These are phyloP conservation scores for Didymosphaeria variabile DNA, from an alignment of 2,329 filamentous ascomycete species.

Conservation along the genomic window DNA sequence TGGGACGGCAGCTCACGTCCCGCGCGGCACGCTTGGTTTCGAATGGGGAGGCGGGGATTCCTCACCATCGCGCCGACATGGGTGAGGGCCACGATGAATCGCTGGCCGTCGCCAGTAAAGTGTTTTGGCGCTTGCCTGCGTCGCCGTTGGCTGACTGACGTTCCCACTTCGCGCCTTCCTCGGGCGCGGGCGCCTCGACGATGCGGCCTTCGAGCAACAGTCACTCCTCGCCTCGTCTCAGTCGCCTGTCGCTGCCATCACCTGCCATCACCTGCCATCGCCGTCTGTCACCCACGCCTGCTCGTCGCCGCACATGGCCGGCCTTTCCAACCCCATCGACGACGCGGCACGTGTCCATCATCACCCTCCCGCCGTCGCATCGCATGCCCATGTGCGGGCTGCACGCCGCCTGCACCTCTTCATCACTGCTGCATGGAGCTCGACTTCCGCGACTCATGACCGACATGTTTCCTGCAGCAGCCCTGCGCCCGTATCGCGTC, in stretches of 20 bases:
- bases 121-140: neutral
- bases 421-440: slow-evolving; percentile 10
- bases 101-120: slow-evolving; percentile 5
- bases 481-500: neutral
- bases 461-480: neutral
- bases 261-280: neutral
- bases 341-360: slow-evolving; percentile 7
- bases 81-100: neutral
- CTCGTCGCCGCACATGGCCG: no score
- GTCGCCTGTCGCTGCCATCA: neutral
- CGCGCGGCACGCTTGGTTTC: neutral
- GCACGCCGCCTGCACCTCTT: slow-evolving; percentile 9
- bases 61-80: neutral
- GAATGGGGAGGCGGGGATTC: slow-evolving; percentile 2
- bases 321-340: no score
- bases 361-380: slow-evolving; percentile 1
- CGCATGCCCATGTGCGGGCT: slow-evolving; percentile 7
- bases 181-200: neutral
- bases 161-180: neutral
- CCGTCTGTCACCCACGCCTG: neutral
- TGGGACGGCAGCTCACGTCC: slow-evolving; percentile 3
- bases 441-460: slow-evolving; percentile 12
- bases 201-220: neutral
- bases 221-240: neutral
- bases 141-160: neutral